Evolutionary conservation across 2,329 filamentous ascomycete genomes (phyloP), one percentile per base, ranked within the genome.

Genomic region (Colletotrichum destructivum): DNA sequence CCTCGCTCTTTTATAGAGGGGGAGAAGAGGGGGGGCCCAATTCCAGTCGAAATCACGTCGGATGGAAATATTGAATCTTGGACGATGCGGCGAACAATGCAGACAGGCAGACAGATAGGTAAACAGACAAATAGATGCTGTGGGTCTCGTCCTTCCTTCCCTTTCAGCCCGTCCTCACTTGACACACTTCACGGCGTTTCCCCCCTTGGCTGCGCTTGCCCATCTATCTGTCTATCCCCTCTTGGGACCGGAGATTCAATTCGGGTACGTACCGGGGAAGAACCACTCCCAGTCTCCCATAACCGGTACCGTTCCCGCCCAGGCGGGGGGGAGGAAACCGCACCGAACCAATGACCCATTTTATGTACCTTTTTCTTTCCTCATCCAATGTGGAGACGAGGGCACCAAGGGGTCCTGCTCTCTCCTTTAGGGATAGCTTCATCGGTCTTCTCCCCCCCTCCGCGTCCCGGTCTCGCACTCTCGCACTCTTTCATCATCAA

Each of bases 291-390:
- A 49, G 31, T 35, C 31, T 35, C 31, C 8, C 31, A 35, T 9
- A 26, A 49, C 44, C 59, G 13, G 47, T 13, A 54, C 62, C 44
- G 44, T 26, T 52, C 62, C 61, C 52, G n/a, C 18, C 46, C 47
- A 55, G 16, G 59, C 55, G 51, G 47, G 42, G 42, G 47, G 16
- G 18, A 44, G 59, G 51, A 57, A 57, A 51, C 44, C 49, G 44
- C 60, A 15, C n/a, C 60, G 52, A 31, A 38, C 62, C 69, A 71
- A 71, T 71, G 16, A 62, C 31, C 57, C n/a, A n/a, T 18, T 38
- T 35, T 46, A 49, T 40, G 69, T 71, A 69, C 69, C 69, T 69
- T 47, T 69, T 52, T 44, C 23, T 38, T 11, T 38, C 35, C 35
- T 11, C 35, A 38, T 38, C 35, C 7, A 2, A 18, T 5, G 63